A percentile compares a stretch with the other conserved stretches of the same genome.
These are phyloP conservation scores for Saturnispora halmiae DNA, from an alignment of 805 yeast genomes.

Conservation along the genomic window DNA sequence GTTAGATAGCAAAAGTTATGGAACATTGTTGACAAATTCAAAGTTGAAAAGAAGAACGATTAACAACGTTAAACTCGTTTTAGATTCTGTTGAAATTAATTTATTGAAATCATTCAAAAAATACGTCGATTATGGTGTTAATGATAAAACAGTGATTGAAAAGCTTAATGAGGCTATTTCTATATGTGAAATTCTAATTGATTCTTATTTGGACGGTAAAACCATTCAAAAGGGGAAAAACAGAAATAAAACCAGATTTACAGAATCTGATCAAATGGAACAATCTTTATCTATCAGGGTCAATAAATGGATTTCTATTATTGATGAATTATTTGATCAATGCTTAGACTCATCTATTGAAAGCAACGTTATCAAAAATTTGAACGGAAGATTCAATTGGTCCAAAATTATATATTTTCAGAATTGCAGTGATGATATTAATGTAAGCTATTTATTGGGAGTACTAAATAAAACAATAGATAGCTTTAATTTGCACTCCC, in stretches of 20 bases:
- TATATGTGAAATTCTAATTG: constrained; percentile 37
- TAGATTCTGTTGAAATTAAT: constrained; percentile 24
- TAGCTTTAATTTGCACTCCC: constrained; percentile 22
- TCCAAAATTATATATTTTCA: constrained; percentile 37
- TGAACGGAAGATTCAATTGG: constrained; percentile 40
- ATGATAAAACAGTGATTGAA: background rate
- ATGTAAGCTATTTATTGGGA: constrained; percentile 29
- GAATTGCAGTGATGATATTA: constrained; percentile 18
- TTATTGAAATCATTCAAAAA: constrained; percentile 16
- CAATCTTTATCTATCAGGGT: constrained; percentile 35
- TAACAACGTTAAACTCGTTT: constrained; percentile 16
- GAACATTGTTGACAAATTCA: constrained; percentile 21
- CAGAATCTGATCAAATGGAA: constrained; percentile 32
- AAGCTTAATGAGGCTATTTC: constrained; percentile 26
- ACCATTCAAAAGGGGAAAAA: constrained; percentile 20
- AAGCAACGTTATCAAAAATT: constrained; percentile 8
- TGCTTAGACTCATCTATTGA: background rate
- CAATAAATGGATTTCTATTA: constrained; percentile 37
- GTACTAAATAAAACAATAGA: constrained; percentile 23
- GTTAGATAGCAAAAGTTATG: constrained; percentile 13
- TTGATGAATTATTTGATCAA: constrained; percentile 25
- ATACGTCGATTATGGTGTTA: background rate
- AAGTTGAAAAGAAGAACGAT: constrained; percentile 15
- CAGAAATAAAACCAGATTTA: constrained; percentile 13
- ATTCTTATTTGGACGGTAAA: constrained; percentile 30